Evolutionary conservation across 2,329 filamentous ascomycete species (phyloP).

Genomic region (Meredithiella fracta): DNA sequence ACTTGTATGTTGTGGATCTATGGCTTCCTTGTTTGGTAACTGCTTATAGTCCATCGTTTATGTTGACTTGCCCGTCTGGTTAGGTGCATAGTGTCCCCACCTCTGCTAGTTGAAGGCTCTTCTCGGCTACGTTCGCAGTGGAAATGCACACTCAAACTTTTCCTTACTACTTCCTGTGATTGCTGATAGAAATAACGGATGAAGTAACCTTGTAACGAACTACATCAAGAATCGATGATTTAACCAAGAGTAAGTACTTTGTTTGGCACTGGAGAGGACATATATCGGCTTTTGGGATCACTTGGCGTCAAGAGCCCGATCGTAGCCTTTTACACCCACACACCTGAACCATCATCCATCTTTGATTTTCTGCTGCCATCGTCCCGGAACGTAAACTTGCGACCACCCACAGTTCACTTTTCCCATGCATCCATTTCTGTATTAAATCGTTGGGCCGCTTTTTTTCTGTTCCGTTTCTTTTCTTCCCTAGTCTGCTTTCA

Average conservation of each 20-base stretch:
- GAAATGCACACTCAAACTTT: neutral
- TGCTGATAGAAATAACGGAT: neutral
- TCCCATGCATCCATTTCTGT: neutral
- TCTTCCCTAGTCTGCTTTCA: neutral
- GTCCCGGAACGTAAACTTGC: neutral
- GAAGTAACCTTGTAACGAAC: too few species aligned
- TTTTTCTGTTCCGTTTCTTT: neutral
- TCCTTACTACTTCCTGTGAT: neutral
- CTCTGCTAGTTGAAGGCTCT: neutral
- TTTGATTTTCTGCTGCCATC: neutral
- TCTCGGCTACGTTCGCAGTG: too few species aligned
- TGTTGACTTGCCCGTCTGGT: too few species aligned
- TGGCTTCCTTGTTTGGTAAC: too few species aligned
- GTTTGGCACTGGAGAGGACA: too few species aligned
- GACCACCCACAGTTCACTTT: neutral
- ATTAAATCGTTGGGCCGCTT: neutral
- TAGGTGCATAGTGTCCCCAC: neutral
- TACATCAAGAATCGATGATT: too few species aligned
- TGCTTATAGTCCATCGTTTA: too few species aligned
- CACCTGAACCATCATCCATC: neutral
- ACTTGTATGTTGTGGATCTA: too few species aligned
- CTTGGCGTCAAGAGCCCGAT: too few species aligned
- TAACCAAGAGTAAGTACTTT: too few species aligned
- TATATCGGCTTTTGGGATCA: too few species aligned
- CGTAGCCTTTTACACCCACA: too few species aligned